Evolutionary conservation across 139 green algal genomes (phyloP).

Genomic region (Chlamydomonas urium): DNA sequence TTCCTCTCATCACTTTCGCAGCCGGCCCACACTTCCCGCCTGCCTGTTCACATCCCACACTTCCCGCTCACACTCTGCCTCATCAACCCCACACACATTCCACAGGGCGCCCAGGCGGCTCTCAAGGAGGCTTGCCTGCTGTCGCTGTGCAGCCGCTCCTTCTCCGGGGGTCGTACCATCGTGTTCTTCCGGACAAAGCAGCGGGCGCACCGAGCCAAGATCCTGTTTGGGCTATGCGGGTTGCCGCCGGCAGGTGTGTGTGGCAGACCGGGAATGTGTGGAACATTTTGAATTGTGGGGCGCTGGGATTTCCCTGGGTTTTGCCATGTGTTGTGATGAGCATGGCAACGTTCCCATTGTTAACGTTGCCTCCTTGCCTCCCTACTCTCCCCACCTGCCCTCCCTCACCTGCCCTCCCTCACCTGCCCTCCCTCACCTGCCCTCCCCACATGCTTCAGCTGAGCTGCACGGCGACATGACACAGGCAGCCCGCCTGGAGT

Average conservation of each 20-base stretch:
- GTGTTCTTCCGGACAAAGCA: conserved; percentile 92
- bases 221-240: conserved; percentile 87
- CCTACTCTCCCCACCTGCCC: too few species aligned
- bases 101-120: conserved; percentile 25
- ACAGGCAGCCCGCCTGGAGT: conserved; percentile 81
- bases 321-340: too few species aligned
- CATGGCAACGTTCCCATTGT: too few species aligned
- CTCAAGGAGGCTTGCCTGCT: conserved; percentile 88
- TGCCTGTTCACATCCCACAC: background rate
- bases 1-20: background rate
- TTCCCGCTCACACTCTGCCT: background rate
- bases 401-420: too few species aligned
- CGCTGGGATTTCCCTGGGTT: too few species aligned
- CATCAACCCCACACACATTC: background rate
- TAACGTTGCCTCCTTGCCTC: too few species aligned
- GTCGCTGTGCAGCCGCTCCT: conserved; percentile 70
- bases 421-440: too few species aligned
- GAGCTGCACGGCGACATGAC: conserved; percentile 97
- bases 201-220: conserved; percentile 84
- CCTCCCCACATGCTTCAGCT: too few species aligned
- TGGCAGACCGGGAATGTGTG: too few species aligned
- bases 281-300: too few species aligned
- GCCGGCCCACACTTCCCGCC: too few species aligned
- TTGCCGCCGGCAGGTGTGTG: conserved; percentile 62
- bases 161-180: conserved; percentile 70